A percentile compares a stretch with the other conserved stretches of the same genome.
phyloP scores from a whole-genome alignment of 441 rosid genomes.

The Isatis lusitanica region DNA sequence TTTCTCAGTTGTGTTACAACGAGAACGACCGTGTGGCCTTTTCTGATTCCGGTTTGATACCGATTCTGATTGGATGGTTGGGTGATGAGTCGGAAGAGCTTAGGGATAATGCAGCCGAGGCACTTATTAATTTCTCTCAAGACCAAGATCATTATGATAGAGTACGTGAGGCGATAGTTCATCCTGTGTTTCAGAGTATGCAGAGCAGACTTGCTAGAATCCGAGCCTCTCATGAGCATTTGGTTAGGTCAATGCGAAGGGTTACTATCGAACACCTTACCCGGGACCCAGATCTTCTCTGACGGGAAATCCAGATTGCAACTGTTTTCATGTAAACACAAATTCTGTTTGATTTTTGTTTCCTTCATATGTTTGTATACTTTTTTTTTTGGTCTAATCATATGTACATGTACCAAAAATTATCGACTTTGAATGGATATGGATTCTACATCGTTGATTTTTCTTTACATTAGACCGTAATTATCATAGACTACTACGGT shows the following conservation, averaged over 20 bases:
- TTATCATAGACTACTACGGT: constrained; percentile 25
- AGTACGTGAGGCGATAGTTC: constrained; percentile 44
- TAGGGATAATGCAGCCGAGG: constrained; percentile 57
- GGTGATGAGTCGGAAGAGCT: constrained; percentile 50
- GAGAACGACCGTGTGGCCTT: constrained; percentile 48
- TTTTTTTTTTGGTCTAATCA: background rate
- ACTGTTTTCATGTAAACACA: constrained; percentile 5
- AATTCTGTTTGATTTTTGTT: constrained; percentile 8
- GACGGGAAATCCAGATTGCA: background rate
- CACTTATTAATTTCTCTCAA: constrained; percentile 50
- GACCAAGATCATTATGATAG: constrained; percentile 42
- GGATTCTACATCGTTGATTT: background rate
- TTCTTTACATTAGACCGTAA: constrained; percentile 33
- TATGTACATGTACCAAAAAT: constrained; percentile 22
- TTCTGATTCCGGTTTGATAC: constrained; percentile 44
- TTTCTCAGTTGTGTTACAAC: constrained; percentile 57
- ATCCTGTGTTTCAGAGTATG: constrained; percentile 44
- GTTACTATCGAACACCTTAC: constrained; percentile 45
- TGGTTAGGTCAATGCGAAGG: constrained; percentile 49
- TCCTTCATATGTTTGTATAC: no score
- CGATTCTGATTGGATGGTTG: constrained; percentile 45
- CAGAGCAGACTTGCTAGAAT: constrained; percentile 44
- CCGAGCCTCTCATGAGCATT: constrained; percentile 44
- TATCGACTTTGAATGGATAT: background rate
- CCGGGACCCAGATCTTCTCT: constrained; percentile 36